Evolutionary conservation across 768 basidiomycete genomes (phyloP).

Genomic region (Boletales sp.): DNA sequence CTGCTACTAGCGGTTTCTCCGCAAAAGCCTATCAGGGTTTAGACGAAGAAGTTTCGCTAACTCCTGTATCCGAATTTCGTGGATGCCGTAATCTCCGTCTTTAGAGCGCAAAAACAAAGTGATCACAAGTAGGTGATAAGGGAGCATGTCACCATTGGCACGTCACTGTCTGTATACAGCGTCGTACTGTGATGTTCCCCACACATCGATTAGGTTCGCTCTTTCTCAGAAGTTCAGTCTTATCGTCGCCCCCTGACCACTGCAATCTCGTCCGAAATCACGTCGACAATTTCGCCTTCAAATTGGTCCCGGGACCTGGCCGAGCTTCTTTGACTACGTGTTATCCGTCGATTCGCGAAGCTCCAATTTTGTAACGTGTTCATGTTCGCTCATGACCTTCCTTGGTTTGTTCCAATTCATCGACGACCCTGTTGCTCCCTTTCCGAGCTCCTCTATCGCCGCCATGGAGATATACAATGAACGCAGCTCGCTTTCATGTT

Average conservation of each 20-base stretch:
- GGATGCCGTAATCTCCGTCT: constrained; percentile 35
- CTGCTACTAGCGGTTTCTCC: constrained; percentile 20
- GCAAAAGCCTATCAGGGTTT: constrained; percentile 33
- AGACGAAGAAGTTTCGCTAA: constrained; percentile 25
- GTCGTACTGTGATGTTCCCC: constrained; percentile 5
- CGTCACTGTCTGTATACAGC: constrained; percentile 4
- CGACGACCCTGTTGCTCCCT: constrained; percentile 17
- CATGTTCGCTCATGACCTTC: constrained; percentile 8
- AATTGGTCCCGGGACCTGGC: neutral
- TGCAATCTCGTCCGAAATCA: constrained; percentile 5
- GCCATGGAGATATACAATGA: constrained; percentile 18
- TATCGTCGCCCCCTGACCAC: constrained; percentile 2
- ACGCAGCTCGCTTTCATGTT: constrained; percentile 1
- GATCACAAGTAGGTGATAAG: constrained; percentile 11
- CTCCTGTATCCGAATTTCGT: constrained; percentile 14
- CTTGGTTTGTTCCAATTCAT: constrained; percentile 14
- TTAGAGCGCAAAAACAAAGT: constrained; percentile 11
- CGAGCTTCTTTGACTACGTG: neutral
- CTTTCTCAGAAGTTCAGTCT: neutral
- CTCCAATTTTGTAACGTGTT: constrained; percentile 8
- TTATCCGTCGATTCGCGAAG: neutral
- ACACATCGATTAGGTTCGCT: constrained; percentile 12
- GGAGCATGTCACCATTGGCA: constrained; percentile 9
- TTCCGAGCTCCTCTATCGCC: constrained; percentile 23
- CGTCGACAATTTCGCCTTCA: neutral